These are phyloP conservation scores for Bipolaris sorokiniana DNA, from an alignment of 2,329 filamentous ascomycete genomes.

Conservation along the genomic window DNA sequence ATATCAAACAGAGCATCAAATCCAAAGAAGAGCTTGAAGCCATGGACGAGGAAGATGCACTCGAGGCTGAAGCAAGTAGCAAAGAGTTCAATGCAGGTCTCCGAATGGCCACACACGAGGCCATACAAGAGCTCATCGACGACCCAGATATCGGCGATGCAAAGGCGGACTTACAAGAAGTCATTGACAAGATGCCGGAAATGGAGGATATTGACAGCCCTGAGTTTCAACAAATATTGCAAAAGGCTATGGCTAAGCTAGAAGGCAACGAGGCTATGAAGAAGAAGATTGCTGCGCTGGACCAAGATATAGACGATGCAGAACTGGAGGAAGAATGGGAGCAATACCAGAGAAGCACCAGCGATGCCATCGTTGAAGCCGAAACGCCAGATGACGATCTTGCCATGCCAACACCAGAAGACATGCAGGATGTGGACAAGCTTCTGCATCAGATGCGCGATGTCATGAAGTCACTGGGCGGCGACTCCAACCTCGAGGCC, in stretches of 20 bases:
- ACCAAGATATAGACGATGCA: conserved; percentile 12
- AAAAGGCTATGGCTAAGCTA: conserved; percentile 32
- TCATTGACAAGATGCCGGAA: conserved; percentile 33
- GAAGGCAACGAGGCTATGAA: conserved; percentile 27
- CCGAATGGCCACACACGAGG: conserved; percentile 28
- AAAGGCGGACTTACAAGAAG: conserved; percentile 29
- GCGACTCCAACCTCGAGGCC: conserved; percentile 25
- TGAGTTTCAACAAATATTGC: conserved; percentile 30
- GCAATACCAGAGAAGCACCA: conserved; percentile 18
- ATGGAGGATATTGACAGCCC: conserved; percentile 25
- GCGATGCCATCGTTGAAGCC: conserved; percentile 16
- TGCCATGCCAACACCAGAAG: conserved; percentile 12
- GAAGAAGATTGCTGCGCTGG: conserved; percentile 26
- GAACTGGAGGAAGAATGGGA: conserved; percentile 24
- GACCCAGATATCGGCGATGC: conserved; percentile 37
- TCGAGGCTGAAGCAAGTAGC: conserved; percentile 21
- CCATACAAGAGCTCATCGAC: conserved; percentile 34
- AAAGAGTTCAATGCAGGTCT: conserved; percentile 25
- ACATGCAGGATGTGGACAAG: conserved; percentile 30
- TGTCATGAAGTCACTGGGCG: conserved; percentile 32
- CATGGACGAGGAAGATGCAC: conserved; percentile 16
- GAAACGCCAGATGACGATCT: conserved; percentile 14
- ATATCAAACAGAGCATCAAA: conserved; percentile 34
- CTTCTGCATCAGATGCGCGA: conserved; percentile 37
- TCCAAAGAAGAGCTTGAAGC: conserved; percentile 24